phyloP scores from a whole-genome alignment of 1,139 yeast genomes.

The Kluyveromyces marxianus region DNA sequence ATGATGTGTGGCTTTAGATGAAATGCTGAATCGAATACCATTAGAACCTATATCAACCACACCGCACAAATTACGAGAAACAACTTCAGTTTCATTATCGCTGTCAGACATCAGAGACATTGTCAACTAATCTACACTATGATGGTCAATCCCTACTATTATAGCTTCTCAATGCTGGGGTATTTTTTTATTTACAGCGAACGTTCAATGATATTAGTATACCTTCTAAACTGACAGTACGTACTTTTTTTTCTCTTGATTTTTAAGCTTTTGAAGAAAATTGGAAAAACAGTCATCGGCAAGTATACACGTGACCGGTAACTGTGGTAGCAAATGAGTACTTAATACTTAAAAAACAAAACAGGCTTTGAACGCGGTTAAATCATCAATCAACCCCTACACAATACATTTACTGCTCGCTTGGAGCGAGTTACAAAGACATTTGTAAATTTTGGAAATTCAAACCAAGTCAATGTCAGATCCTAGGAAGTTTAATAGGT shows the following conservation, averaged over 20 bases:
- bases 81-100: slow-evolving; percentile 42
- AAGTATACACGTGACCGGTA: not conserved
- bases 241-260: not conserved
- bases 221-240: not conserved
- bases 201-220: no score
- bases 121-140: slow-evolving; percentile 3
- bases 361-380: no score
- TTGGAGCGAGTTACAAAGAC: no score
- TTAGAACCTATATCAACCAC: slow-evolving; percentile 65
- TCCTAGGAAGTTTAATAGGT: slow-evolving; percentile 1
- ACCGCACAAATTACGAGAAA: slow-evolving; percentile 46
- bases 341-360: no score
- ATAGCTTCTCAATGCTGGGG: no score
- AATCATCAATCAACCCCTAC: no score
- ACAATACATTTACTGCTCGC: no score
- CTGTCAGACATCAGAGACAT: slow-evolving; percentile 28
- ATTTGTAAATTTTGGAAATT: not conserved
- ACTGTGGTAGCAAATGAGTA: not conserved
- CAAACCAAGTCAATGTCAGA: slow-evolving; percentile 1
- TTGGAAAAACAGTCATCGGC: not conserved
- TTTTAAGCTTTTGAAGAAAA: not conserved
- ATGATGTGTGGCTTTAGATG: slow-evolving; percentile 55
- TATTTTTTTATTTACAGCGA: not conserved
- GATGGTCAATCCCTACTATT: not conserved
- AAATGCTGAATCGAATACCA: slow-evolving; percentile 59